Base-by-base conservation (phyloP, 179 eudicot species). In the Dionaea muscipula region DNA sequence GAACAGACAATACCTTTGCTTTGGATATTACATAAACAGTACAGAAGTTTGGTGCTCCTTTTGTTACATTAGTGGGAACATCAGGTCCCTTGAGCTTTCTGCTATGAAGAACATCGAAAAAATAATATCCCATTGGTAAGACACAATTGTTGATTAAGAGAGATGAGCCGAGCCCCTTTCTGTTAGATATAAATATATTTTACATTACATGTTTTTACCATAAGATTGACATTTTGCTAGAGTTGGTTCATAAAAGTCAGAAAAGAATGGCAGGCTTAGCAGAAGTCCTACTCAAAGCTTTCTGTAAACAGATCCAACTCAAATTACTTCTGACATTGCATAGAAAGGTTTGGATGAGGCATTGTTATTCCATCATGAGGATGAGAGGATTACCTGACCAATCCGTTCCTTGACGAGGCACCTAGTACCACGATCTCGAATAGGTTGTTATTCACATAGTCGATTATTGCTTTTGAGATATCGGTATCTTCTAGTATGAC, bases 351-450 rank as follows among this genome's bases (percentile, higher is more conserved):
- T n/a, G 31, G 0, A 19, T 47, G 12, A 19, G 4, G 27, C 9
- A 7, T 16, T 9, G 16, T 4, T 47, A 10, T 19, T 3, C 21
- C 2, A 11, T 25, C 21, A 19, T 6, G 22, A 0, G 23, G 31
- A 52, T 15, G 27, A 27, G 23, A 19, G 24, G 1, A 4, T 0
- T 45, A 83, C 95, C 80, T 84, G 40, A 81, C 55, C 26, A 86
- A 57, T 40, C 76, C 66, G 22, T 68, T 62, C 63, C 67, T 84
- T 8, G 84, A 58, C 54, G 84, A 40, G 14, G 89, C 61, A 55
- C 95, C 95, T 38, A 86, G 71, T 26, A 86, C 70, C 65, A 86
- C 43, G 4, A 79, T 63, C 39, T 86, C 89, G 48, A 86, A 70
- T 8, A 73, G 82, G 26, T 79, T 62, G 31, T 74, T 79, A 26